Percentiles rank a stretch among this genome's conserved stretches.
phyloP scores from a whole-genome alignment of 2,329 filamentous ascomycete species.

The Emergomyces pasteurianus region DNA sequence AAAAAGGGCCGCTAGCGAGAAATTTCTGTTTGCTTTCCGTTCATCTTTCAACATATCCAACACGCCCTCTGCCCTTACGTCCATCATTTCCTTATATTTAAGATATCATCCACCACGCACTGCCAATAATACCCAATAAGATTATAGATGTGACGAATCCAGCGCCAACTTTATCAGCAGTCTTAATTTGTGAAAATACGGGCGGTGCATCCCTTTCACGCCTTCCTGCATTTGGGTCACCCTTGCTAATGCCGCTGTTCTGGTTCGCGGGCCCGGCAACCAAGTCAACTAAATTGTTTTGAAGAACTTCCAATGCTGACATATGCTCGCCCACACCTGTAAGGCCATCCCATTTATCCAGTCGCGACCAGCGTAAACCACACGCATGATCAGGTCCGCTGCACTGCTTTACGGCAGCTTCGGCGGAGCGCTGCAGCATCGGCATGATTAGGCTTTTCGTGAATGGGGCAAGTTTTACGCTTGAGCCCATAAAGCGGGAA shows the following conservation, averaged over 20 bases:
- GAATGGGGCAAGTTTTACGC: conserved; percentile 47
- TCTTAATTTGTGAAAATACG: conserved; percentile 37
- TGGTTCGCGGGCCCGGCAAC: conserved; percentile 30
- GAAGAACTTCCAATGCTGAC: conserved; percentile 53
- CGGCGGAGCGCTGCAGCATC: conserved; percentile 41
- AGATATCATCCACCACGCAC: conserved; percentile 43
- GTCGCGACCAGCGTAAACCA: conserved; percentile 28
- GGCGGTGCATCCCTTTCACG: conserved; percentile 19
- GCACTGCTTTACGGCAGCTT: conserved; percentile 37
- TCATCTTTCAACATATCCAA: not conserved
- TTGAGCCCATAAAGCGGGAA: conserved; percentile 46
- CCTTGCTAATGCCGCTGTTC: conserved; percentile 42
- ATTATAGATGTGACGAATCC: conserved; percentile 51
- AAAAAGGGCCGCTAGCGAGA: no score
- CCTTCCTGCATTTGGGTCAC: conserved; percentile 24
- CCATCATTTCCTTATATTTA: conserved; percentile 4
- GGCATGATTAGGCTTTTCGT: conserved; percentile 40
- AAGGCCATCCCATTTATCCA: conserved; percentile 43
- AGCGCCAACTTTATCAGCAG: conserved; percentile 56
- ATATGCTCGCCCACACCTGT: conserved; percentile 60
- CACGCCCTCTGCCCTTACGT: not conserved
- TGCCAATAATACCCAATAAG: conserved; percentile 43
- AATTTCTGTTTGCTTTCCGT: not conserved
- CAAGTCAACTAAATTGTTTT: conserved; percentile 40
- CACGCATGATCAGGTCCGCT: conserved; percentile 16